phyloP scores from a whole-genome alignment of 1,139 yeast species.

The Suhomyces coccinellae region DNA sequence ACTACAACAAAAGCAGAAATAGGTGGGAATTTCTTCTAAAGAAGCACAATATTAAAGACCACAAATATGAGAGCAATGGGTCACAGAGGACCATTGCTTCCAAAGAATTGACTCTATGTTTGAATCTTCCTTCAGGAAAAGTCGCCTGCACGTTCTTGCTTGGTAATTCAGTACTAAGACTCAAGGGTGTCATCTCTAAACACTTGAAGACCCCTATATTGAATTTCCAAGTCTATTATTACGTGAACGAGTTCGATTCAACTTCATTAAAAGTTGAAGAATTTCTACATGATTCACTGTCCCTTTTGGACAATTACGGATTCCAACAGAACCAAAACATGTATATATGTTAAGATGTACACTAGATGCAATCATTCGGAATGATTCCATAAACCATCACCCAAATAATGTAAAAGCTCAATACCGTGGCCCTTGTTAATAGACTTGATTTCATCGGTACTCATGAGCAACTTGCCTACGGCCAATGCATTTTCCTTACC shows the following conservation, averaged over 20 bases:
- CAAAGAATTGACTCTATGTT: slow-evolving; percentile 12
- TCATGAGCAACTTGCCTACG: slow-evolving; percentile 81
- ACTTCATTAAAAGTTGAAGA: slow-evolving; percentile 14
- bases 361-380: slow-evolving; percentile 21
- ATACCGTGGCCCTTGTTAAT: slow-evolving; percentile 89
- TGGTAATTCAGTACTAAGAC: slow-evolving; percentile 29
- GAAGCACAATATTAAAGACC: slow-evolving; percentile 24
- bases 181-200: slow-evolving; percentile 28
- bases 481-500: slow-evolving; percentile 93
- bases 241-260: slow-evolving; percentile 17
- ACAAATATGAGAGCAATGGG: neutral
- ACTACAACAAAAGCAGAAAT: slow-evolving; percentile 22
- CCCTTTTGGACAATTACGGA: slow-evolving; percentile 36
- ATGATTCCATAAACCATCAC: slow-evolving; percentile 85
- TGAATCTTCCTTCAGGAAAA: slow-evolving; percentile 1
- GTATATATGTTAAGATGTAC: slow-evolving; percentile 14
- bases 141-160: slow-evolving; percentile 22
- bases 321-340: slow-evolving; percentile 29
- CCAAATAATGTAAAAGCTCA: slow-evolving; percentile 80
- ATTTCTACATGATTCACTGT: slow-evolving; percentile 33
- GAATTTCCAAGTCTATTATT: slow-evolving; percentile 25
- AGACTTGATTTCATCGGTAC: slow-evolving; percentile 83
- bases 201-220: slow-evolving; percentile 14
- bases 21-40: slow-evolving; percentile 30
- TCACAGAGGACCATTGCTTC: neutral